A percentile compares a stretch with the other conserved stretches of the same genome.
Conservation (phyloP, 352 stramenopile species). For the Phytophthora colocasiae region DNA sequence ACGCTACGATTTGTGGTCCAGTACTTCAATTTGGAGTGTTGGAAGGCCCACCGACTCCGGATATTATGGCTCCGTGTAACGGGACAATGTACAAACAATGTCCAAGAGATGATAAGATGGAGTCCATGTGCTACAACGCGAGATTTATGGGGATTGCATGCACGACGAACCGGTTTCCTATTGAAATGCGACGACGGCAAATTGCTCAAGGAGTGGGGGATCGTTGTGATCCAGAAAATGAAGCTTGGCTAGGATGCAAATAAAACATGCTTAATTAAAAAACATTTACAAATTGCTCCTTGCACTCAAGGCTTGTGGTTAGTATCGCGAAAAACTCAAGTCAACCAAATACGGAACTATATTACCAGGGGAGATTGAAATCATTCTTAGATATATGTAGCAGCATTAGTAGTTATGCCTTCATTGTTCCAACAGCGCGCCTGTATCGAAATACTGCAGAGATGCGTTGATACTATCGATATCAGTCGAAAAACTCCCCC, state of each 20-base stretch:
- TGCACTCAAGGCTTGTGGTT: no score
- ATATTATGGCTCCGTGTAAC: constrained; percentile 21
- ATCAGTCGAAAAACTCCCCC: no score
- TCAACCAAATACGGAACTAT: no score
- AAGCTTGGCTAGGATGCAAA: constrained; percentile 50
- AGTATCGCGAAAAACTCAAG: no score
- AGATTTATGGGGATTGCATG: constrained; percentile 42
- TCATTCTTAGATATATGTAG: no score
- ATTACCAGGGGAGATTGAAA: no score
- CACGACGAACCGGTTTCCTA: constrained; percentile 14
- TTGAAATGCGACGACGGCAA: constrained; percentile 40
- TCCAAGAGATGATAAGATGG: not conserved
- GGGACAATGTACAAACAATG: constrained; percentile 38
- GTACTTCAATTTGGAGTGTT: not conserved
- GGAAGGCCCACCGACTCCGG: not conserved
- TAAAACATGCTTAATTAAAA: not conserved
- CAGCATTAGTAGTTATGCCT: no score
- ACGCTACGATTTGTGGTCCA: constrained; percentile 10
- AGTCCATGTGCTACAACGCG: constrained; percentile 44
- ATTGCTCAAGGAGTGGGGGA: constrained; percentile 36
- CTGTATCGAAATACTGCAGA: no score
- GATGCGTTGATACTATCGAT: no score
- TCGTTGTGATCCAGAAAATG: constrained; percentile 26
- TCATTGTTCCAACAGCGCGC: no score
- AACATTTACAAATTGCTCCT: no score